Evolutionary conservation across 495 filamentous ascomycete genomes (phyloP).

Genomic region (Aspergillus saccharolyticus): DNA sequence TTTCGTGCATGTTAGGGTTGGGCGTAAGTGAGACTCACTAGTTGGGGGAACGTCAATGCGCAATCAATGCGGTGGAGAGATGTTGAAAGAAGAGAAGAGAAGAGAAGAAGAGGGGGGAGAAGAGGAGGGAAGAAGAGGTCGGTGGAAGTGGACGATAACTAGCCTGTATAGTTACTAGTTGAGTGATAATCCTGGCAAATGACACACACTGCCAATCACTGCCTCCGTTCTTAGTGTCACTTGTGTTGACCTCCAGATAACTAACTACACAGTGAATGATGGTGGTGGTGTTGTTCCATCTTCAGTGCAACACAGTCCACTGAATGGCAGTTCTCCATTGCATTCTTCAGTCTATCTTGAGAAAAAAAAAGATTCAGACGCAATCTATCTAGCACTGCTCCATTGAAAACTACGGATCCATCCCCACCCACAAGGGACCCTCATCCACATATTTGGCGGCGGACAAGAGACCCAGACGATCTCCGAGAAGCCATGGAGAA

Average conservation of each 20-base stretch:
- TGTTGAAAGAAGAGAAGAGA: neutral
- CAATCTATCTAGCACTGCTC: too few relatives aligned
- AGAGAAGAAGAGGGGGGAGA: conserved; percentile 2
- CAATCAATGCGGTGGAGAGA: neutral
- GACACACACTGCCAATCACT: too few relatives aligned
- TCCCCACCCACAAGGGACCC: neutral
- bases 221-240: too few relatives aligned
- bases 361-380: too few relatives aligned
- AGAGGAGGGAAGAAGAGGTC: conserved; percentile 6
- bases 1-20: neutral
- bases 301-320: neutral
- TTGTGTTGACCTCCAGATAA: too few relatives aligned
- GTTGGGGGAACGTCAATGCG: neutral
- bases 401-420: too few relatives aligned
- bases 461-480: neutral
- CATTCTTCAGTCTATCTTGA: too few relatives aligned
- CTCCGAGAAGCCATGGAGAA: neutral
- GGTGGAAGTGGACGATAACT: conserved; percentile 2
- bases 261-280: neutral
- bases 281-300: too few relatives aligned
- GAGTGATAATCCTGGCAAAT: too few relatives aligned
- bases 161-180: neutral
- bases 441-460: neutral
- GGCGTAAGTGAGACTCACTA: neutral
- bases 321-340: neutral